A percentile compares a stretch with the other conserved stretches of the same genome.
phyloP scores from a whole-genome alignment of 345 rosid genomes.

The Cardamine occulta region DNA sequence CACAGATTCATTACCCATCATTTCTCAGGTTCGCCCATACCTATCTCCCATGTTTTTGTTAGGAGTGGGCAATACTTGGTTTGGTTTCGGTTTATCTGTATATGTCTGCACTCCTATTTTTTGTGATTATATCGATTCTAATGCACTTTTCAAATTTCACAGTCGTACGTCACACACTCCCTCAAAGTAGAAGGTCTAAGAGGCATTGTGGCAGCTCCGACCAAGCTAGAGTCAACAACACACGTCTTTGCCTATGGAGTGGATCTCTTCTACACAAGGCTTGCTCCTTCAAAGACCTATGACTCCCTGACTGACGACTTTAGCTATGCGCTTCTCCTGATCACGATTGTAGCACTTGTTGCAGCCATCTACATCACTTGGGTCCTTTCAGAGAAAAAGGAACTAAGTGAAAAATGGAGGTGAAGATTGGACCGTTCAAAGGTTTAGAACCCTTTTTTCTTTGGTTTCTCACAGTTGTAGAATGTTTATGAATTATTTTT shows the following conservation, averaged over 20 bases:
- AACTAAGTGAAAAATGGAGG: conserved; percentile 87
- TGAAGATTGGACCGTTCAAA: conserved; percentile 48
- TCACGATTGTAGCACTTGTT: conserved; percentile 81
- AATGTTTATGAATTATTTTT: conserved; percentile 35
- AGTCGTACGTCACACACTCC: conserved; percentile 87
- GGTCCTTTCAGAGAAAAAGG: conserved; percentile 88
- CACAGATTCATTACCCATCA: conserved; percentile 85
- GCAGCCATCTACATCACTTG: conserved; percentile 87
- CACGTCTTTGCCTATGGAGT: conserved; percentile 90
- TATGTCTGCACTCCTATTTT: background rate
- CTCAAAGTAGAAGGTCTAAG: conserved; percentile 84
- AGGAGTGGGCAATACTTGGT: background rate
- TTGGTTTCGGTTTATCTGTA: background rate
- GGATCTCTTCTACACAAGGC: conserved; percentile 85
- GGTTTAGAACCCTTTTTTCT: background rate
- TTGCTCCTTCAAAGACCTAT: conserved; percentile 94
- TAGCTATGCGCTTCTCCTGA: conserved; percentile 84
- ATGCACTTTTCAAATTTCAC: conserved; percentile 35
- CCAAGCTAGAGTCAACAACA: conserved; percentile 96
- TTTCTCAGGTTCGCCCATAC: conserved; percentile 77
- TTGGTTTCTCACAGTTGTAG: conserved; percentile 4
- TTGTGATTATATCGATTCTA: background rate
- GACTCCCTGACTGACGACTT: conserved; percentile 98
- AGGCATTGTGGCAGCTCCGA: conserved; percentile 79
- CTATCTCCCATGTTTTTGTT: background rate